Conservation (phyloP, 192 early-diverging fungal genomes). For the Backusella tuberculispora region DNA sequence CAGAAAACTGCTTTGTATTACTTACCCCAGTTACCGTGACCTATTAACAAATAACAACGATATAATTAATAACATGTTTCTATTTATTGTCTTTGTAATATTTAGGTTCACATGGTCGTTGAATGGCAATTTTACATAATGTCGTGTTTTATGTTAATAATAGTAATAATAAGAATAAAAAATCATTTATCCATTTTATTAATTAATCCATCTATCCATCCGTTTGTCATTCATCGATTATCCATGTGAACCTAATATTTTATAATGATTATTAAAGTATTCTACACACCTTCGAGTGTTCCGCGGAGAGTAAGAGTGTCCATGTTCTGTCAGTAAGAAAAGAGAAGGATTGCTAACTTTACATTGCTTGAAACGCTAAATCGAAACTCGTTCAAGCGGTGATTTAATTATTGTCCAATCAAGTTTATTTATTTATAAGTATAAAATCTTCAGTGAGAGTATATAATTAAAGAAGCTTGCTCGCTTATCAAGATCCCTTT, state of each 20-base stretch:
- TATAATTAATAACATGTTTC: background rate
- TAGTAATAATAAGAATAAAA: background rate
- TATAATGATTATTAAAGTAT: background rate
- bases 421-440: too few species aligned
- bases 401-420: too few species aligned
- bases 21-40: constrained; percentile 48
- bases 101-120: background rate
- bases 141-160: background rate
- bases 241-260: constrained; percentile 31
- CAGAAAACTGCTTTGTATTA: background rate
- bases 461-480: too few species aligned
- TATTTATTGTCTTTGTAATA: background rate
- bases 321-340: constrained; percentile 33
- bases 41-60: constrained; percentile 11
- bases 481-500: too few species aligned
- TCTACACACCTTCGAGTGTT: constrained; percentile 39
- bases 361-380: background rate
- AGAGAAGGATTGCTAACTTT: constrained; percentile 16
- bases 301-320: constrained; percentile 44
- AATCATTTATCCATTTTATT: constrained; percentile 1
- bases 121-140: background rate
- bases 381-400: too few species aligned
- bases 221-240: constrained; percentile 11
- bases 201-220: constrained; percentile 14
- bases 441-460: too few species aligned